Evolutionary conservation across 495 filamentous ascomycete species (phyloP), one percentile per base, ranked within the genome.

Genomic region (Hyphodiscus hymeniophilus): DNA sequence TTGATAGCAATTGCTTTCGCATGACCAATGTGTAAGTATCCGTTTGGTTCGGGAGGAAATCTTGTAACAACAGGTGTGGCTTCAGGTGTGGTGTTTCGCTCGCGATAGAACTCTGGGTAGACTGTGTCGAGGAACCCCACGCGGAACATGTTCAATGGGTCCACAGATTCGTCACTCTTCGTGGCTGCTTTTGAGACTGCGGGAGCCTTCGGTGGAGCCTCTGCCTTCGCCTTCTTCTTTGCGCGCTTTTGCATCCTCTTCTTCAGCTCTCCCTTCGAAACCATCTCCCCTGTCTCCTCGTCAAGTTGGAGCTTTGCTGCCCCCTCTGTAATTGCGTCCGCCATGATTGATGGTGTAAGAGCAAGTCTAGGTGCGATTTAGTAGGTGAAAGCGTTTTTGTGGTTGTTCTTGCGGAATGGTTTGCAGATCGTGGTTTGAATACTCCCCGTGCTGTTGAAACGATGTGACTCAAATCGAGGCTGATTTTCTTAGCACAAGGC

Each of bases 1-100:
- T 97, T 98, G 58, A 97, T 77, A 0, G 87, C 80, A 65, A 98
- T 96, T n/a, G 92, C 92, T 69, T 97, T 97, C 54, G 81, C 81
- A 62, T 97, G 92, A 16, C 90, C 90, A 59, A 95, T 87, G 58
- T 94, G 90, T 12, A 94, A 76, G 63, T 73, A 85, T 47, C 81
- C 81, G 55, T 85, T 84, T 30, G 89, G 89, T 66, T 97, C 94
- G 13, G 92, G 92, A 5, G 92, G 92, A 64, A 98, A 96, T 56
- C 89, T 80, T 8, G 89, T 92, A 39, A 81, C 60, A 23, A 86
- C 79, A 26, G 72, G 64, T 60, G 80, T 77, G 4, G 71, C 65
- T n/a, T n/a, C n/a, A n/a, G n/a, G n/a, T n/a, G n/a, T n/a, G n/a
- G n/a, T n/a, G 5, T 11, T 11, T n/a, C n/a, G n/a, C n/a, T n/a